These are phyloP conservation scores for Aspergillus biplanus DNA, from an alignment of 495 filamentous ascomycete genomes.

Conservation along the genomic window DNA sequence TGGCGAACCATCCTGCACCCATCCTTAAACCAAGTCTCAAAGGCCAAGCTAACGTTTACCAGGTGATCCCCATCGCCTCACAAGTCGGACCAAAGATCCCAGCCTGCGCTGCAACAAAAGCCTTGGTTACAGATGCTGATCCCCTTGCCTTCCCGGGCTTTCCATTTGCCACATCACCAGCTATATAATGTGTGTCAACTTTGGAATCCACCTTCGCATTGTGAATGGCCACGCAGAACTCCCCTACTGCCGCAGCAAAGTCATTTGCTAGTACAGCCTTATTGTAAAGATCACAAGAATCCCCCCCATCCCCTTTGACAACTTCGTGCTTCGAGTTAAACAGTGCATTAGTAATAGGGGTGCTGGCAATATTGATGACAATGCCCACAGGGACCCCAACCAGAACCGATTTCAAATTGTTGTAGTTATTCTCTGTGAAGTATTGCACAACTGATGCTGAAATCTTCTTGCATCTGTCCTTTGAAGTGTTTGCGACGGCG, in stretches of 20 bases:
- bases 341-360: not conserved
- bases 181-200: too few species aligned
- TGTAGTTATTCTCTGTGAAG: not conserved
- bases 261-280: not conserved
- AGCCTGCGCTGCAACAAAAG: too few species aligned
- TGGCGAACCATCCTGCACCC: too few species aligned
- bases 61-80: too few species aligned
- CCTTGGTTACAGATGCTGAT: too few species aligned
- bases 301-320: not conserved
- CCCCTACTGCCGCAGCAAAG: not conserved
- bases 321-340: not conserved
- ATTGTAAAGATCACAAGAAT: slow-evolving; percentile 2
- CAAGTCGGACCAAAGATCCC: too few species aligned
- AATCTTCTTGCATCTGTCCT: not conserved
- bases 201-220: not conserved
- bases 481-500: not conserved
- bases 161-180: too few species aligned
- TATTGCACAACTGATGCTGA: not conserved
- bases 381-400: not conserved
- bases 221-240: not conserved
- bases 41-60: too few species aligned
- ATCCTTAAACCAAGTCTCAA: too few species aligned
- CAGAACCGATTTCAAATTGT: not conserved
- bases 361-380: not conserved
- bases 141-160: too few species aligned